These are phyloP conservation scores for Strobilomyces confusus DNA, from an alignment of 768 basidiomycete species.

Conservation along the genomic window DNA sequence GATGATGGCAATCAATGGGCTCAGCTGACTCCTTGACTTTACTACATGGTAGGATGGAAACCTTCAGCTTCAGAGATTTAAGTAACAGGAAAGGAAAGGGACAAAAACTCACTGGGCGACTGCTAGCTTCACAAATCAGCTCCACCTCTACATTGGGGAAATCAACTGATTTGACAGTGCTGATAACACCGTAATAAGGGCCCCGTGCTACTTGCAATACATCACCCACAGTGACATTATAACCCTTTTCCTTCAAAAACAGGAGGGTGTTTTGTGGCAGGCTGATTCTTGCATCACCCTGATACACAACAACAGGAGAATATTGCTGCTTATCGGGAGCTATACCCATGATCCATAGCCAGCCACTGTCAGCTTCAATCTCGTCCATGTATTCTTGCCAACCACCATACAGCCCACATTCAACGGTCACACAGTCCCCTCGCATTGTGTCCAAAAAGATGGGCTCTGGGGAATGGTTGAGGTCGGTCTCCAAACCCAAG, in stretches of 20 bases:
- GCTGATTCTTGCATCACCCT: background rate
- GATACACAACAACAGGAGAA: background rate
- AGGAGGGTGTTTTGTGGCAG: background rate
- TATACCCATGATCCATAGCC: background rate
- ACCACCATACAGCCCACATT: no score
- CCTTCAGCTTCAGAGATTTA: background rate
- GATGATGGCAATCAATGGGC: background rate
- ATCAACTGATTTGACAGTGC: background rate
- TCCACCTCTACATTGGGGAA: background rate
- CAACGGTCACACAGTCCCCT: no score
- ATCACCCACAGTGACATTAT: background rate
- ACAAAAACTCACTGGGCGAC: background rate
- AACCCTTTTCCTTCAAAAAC: background rate
- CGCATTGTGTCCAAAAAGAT: no score
- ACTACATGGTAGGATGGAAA: background rate
- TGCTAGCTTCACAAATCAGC: background rate
- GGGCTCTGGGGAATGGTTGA: no score
- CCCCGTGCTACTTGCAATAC: background rate
- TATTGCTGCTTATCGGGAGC: background rate
- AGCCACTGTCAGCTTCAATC: background rate
- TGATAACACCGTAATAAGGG: background rate
- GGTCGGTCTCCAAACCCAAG: background rate
- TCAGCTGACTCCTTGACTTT: background rate
- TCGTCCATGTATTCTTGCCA: background rate
- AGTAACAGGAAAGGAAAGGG: background rate